Conservation (phyloP, 768 basidiomycete species). For the Rhodotorula sphaerocarpa region DNA sequence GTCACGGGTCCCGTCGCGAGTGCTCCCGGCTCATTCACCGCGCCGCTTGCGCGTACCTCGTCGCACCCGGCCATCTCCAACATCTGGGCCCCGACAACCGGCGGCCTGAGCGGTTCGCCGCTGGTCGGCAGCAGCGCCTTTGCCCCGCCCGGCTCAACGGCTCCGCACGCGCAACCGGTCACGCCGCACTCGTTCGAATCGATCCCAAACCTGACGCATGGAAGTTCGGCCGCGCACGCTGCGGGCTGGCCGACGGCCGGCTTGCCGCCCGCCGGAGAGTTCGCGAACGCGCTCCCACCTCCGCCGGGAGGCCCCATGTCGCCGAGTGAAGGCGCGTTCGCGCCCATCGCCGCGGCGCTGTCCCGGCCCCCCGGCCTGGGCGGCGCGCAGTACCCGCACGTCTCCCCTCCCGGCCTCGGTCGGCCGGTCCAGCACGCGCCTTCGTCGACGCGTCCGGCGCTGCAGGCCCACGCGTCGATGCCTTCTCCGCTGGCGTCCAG, state of each 20-base stretch:
- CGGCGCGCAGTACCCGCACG: neutral
- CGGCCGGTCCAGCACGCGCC: neutral
- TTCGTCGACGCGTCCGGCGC: neutral
- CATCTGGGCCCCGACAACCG: constrained; percentile 1
- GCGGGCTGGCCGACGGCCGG: constrained; percentile 14
- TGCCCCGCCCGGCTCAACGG: neutral
- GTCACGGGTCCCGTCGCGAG: neutral
- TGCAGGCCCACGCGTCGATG: neutral
- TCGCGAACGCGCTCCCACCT: neutral
- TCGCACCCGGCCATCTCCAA: neutral
- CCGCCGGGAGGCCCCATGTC: neutral
- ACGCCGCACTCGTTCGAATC: constrained; percentile 21
- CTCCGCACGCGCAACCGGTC: neutral
- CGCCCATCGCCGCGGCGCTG: neutral
- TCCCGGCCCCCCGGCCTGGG: neutral
- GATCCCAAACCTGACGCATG: constrained; percentile 24
- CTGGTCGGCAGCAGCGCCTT: neutral
- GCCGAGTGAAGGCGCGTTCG: neutral
- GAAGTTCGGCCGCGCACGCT: constrained; percentile 5
- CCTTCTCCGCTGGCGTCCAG: neutral
- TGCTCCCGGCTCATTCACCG: neutral
- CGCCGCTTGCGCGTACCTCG: neutral
- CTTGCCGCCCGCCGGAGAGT: too few relatives aligned
- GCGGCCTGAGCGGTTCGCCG: neutral
- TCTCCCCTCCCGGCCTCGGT: neutral